These are phyloP conservation scores for Podosphaera fusca DNA, from an alignment of 2,329 filamentous ascomycete species.

Conservation along the genomic window DNA sequence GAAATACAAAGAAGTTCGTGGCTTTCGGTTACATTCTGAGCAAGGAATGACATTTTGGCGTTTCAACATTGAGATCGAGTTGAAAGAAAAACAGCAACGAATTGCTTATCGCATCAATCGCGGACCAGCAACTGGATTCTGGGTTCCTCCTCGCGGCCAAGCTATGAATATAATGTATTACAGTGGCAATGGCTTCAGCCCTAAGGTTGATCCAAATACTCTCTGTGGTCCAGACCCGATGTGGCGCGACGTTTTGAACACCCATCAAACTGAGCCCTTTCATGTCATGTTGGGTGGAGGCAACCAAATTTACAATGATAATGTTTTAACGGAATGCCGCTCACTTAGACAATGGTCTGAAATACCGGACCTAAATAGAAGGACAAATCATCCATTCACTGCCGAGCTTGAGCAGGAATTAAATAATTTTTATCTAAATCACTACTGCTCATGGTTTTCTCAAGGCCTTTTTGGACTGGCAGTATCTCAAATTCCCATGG, in stretches of 20 bases:
- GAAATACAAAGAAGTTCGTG: conserved; percentile 64
- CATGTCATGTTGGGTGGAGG: conserved; percentile 97
- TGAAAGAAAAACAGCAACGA: conserved; percentile 53
- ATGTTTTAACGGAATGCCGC: conserved; percentile 48
- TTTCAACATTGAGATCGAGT: conserved; percentile 84
- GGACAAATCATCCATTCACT: conserved; percentile 57
- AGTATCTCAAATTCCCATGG: conserved; percentile 86
- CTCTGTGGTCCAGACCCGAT: conserved; percentile 86
- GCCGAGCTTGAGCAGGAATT: conserved; percentile 69
- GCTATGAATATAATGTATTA: conserved; percentile 99
- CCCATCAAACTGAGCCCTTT: conserved; percentile 74
- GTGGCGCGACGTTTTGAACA: conserved; percentile 90
- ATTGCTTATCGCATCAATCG: conserved; percentile 91
- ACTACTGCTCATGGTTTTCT: conserved; percentile 89
- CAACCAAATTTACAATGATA: conserved; percentile 92
- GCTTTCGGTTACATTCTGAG: conserved; percentile 62
- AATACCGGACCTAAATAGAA: conserved; percentile 57
- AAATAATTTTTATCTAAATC: conserved; percentile 67
- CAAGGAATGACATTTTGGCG: conserved; percentile 88
- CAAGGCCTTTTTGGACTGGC: conserved; percentile 87
- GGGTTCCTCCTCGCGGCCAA: conserved; percentile 67
- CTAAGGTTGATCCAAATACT: conserved; percentile 51
- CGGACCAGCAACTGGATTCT: conserved; percentile 73
- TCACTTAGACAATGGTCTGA: conserved; percentile 68
- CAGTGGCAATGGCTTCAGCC: conserved; percentile 88